Base-by-base conservation (phyloP, 495 filamentous ascomycete genomes). In the Neurospora tetrasperma region DNA sequence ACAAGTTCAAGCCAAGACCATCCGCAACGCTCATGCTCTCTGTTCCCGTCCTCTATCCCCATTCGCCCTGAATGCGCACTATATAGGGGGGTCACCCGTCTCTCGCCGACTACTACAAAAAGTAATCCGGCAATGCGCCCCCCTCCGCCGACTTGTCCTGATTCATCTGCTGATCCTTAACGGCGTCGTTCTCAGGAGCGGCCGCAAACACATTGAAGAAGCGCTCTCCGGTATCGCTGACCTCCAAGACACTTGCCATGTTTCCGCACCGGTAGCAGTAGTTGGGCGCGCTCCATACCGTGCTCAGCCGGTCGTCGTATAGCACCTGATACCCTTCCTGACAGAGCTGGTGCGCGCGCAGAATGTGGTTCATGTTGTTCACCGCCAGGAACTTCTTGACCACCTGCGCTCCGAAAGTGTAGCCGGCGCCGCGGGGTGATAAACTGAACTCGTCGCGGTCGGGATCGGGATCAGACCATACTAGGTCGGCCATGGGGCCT, bases 171-270 rank as follows among this genome's bases (percentile, higher is more conserved):
- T 75, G 76, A 8, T 81, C 81, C 73, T 93, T 90, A 78, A 93
- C 91, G 76, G 90, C 87, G 78, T 97, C 95, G 75, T 99, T 98
- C 82, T 98, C 96, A 18, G 96, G 96, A 23, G 95, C 93, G 7
- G 96, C 96, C 69, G 96, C 93, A 80, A 99, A 99, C 14, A 98
- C 93, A 80, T 99, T 99, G 82, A 98, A 99, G 77, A 90, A 96
- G 71, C 94, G 85, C 82, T 97, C 93, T 18, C 95, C 96, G 14
- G 89, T 89, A 80, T 97, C 93, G 79, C 93, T 93, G 54, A 99
- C 96, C 82, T 99, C 96, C 16, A 99, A 85, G 40, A 99, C 96
- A 82, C 93, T 97, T 11, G 96, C 96, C 88, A 98, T 90, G 79
- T 99, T 99, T 23, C 96, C 96, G 81, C 96, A 99, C 20, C 94